Percentiles rank a stretch among this genome's conserved stretches.
These are phyloP conservation scores for Komagataella pastoris DNA, from an alignment of 805 yeast genomes.

Conservation along the genomic window DNA sequence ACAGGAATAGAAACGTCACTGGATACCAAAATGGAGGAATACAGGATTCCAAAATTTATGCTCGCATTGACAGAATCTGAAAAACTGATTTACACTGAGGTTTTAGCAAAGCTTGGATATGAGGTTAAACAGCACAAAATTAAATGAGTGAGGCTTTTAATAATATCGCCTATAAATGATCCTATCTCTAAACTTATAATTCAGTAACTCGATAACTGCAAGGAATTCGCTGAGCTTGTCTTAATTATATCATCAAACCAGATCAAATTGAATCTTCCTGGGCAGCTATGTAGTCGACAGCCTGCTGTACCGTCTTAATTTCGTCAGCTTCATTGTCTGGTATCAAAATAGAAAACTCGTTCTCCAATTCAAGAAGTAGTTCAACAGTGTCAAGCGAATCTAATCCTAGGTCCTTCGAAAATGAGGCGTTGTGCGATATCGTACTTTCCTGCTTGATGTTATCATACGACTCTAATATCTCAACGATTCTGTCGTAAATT, in stretches of 20 bases:
- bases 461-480: slow-evolving; percentile 51
- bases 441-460: slow-evolving; percentile 27
- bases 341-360: slow-evolving; percentile 65
- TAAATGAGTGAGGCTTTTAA: not conserved
- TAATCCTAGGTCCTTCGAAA: slow-evolving; percentile 52
- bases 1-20: not conserved
- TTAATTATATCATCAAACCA: not conserved
- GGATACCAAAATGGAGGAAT: slow-evolving; percentile 1
- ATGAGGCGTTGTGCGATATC: slow-evolving; percentile 30
- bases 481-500: slow-evolving; percentile 47
- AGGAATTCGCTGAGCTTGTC: not conserved
- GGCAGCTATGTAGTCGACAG: slow-evolving; percentile 71
- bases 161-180: not conserved
- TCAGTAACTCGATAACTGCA: not conserved
- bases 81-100: slow-evolving; percentile 25
- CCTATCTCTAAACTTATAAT: not conserved
- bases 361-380: slow-evolving; percentile 62
- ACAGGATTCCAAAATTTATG: slow-evolving; percentile 3
- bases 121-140: slow-evolving; percentile 16
- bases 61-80: slow-evolving; percentile 21
- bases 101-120: slow-evolving; percentile 28
- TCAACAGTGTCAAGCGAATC: slow-evolving; percentile 66
- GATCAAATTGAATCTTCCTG: slow-evolving; percentile 33
- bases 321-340: slow-evolving; percentile 90
- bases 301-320: slow-evolving; percentile 87